These are phyloP conservation scores for Ophiostoma ulmi DNA, from an alignment of 2,329 filamentous ascomycete species.

Conservation along the genomic window DNA sequence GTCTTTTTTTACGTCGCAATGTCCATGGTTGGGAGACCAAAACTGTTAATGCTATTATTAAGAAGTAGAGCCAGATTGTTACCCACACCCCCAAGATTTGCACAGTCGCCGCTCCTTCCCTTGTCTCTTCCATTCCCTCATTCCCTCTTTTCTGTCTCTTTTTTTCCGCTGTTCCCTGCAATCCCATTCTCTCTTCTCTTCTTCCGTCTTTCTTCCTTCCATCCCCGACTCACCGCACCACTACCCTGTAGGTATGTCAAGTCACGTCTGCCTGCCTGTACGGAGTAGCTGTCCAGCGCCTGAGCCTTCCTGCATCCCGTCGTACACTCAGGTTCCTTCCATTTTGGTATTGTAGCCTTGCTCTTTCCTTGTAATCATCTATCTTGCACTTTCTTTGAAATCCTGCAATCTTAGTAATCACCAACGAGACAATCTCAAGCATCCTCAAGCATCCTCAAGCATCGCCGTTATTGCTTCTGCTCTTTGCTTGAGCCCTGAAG, in stretches of 20 bases:
- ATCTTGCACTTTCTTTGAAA: background rate
- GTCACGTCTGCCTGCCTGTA: background rate
- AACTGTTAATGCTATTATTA: background rate
- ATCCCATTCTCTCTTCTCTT: background rate
- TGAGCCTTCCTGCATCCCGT: slow-evolving; percentile 2
- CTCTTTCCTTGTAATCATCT: background rate
- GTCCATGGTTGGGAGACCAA: background rate
- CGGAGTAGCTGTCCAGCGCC: background rate
- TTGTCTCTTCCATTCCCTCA: background rate
- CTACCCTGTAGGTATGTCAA: background rate
- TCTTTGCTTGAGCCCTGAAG: background rate
- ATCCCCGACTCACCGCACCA: background rate
- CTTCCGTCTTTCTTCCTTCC: background rate
- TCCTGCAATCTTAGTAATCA: background rate
- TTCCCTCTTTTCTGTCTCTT: background rate
- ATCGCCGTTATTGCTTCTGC: background rate
- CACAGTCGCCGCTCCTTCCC: background rate
- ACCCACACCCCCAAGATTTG: slow-evolving; percentile 2
- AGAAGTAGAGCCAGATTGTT: background rate
- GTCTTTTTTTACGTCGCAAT: background rate
- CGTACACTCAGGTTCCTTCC: background rate
- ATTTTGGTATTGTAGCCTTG: background rate
- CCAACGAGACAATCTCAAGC: no score
- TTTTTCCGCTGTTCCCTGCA: background rate
- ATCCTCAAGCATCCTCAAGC: background rate